A percentile compares a stretch with the other conserved stretches of the same genome.
phyloP scores from a whole-genome alignment of 805 yeast genomes.

The Cyberlindnera misumaiensis region DNA sequence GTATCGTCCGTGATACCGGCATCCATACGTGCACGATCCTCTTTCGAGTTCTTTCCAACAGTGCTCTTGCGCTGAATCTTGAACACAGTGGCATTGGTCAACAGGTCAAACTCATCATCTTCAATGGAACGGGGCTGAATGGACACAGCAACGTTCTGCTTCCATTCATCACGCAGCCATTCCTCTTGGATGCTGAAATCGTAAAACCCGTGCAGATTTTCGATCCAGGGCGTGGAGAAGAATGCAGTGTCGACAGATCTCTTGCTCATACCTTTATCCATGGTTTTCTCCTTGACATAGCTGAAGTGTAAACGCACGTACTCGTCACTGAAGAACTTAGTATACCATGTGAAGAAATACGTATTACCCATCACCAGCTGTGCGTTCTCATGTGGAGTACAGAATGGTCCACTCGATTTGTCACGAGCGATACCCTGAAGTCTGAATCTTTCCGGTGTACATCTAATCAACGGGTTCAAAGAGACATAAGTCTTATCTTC shows the following conservation, averaged over 20 bases:
- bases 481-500: conserved; percentile 71
- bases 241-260: conserved; percentile 42
- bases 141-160: conserved; percentile 53
- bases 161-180: conserved; percentile 55
- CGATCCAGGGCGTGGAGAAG: conserved; percentile 67
- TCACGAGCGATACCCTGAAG: conserved; percentile 57
- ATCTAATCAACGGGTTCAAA: conserved; percentile 74
- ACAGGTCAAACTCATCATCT: conserved; percentile 59
- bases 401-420: conserved; percentile 67
- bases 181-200: conserved; percentile 54
- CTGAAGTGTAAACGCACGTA: conserved; percentile 66
- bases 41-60: conserved; percentile 36
- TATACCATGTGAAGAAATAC: conserved; percentile 78
- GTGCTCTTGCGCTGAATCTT: conserved; percentile 32
- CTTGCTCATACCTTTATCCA: conserved; percentile 52
- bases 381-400: conserved; percentile 65
- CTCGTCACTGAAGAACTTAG: conserved; percentile 50
- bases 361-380: conserved; percentile 52
- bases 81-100: conserved; percentile 48
- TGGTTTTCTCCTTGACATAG: conserved; percentile 48
- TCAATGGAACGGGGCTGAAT: conserved; percentile 64
- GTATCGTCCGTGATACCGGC: conserved; percentile 40
- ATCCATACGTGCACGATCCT: conserved; percentile 35
- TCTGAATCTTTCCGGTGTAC: conserved; percentile 72
- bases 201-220: conserved; percentile 51